These are phyloP conservation scores for Ambrosiella xylebori DNA, from an alignment of 2,329 filamentous ascomycete species.

Conservation along the genomic window DNA sequence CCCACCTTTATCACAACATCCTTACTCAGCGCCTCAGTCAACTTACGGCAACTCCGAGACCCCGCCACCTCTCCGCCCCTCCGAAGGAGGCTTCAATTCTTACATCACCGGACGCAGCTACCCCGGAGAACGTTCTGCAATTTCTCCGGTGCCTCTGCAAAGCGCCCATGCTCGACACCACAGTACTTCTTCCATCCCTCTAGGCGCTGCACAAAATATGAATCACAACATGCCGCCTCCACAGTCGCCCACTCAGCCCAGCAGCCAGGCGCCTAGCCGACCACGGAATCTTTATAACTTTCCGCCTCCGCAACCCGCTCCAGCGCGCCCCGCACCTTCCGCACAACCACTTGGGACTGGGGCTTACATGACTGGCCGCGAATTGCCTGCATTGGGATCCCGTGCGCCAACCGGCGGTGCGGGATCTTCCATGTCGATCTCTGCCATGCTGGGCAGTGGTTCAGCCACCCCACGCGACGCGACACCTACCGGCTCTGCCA, in stretches of 20 bases:
- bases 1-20: constrained; percentile 1
- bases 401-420: constrained; percentile 27
- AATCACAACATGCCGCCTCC: constrained; percentile 31
- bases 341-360: constrained; percentile 26
- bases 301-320: constrained; percentile 15
- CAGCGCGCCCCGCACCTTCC: constrained; percentile 19
- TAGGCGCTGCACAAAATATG: constrained; percentile 19
- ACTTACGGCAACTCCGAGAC: background rate
- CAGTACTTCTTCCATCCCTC: constrained; percentile 28
- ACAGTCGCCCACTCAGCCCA: constrained; percentile 25
- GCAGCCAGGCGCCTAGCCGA: constrained; percentile 14
- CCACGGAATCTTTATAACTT: background rate
- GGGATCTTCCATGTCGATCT: constrained; percentile 42
- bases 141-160: constrained; percentile 17
- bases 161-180: constrained; percentile 26
- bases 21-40: constrained; percentile 1
- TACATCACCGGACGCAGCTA: constrained; percentile 9
- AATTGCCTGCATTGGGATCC: constrained; percentile 34
- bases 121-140: constrained; percentile 10
- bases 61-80: constrained; percentile 1
- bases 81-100: constrained; percentile 3
- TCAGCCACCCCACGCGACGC: constrained; percentile 24
- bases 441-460: constrained; percentile 34
- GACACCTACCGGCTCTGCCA: constrained; percentile 19
- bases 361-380: constrained; percentile 32